Evolutionary conservation across 2,329 filamentous ascomycete genomes (phyloP).

Genomic region (Geoglossum cookeanum): DNA sequence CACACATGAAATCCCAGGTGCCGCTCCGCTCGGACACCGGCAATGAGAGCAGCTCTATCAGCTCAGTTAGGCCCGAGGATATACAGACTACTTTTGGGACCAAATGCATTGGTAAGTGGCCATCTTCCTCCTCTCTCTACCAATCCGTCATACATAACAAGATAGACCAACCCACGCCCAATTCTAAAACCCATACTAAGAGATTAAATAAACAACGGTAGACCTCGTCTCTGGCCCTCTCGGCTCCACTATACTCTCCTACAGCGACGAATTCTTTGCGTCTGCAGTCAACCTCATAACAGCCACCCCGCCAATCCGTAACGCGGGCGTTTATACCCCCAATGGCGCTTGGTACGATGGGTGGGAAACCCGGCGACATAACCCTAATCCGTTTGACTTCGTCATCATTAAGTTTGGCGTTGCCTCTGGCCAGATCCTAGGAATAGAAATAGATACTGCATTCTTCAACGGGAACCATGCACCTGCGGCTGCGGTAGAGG

Average conservation of each 20-base stretch:
- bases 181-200: not conserved
- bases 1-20: not conserved
- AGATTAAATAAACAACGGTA: conserved; percentile 14
- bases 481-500: conserved; percentile 59
- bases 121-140: not conserved
- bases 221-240: conserved; percentile 42
- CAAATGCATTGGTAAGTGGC: conserved; percentile 38
- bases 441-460: conserved; percentile 62
- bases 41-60: conserved; percentile 30
- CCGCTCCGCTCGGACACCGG: not conserved
- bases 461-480: conserved; percentile 73
- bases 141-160: not conserved
- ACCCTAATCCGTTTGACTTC: conserved; percentile 45
- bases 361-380: conserved; percentile 50
- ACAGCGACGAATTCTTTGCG: conserved; percentile 51
- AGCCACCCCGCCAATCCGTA: conserved; percentile 41
- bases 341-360: conserved; percentile 53
- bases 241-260: conserved; percentile 44
- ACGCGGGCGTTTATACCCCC: conserved; percentile 48
- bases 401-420: conserved; percentile 47
- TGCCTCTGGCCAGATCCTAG: conserved; percentile 50
- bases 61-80: conserved; percentile 29
- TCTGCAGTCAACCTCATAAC: conserved; percentile 45
- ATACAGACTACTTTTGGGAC: conserved; percentile 45
- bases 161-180: not conserved